Evolutionary conservation across 495 filamentous ascomycete genomes (phyloP).

Genomic region (Podospora bellae-mahoneyi): DNA sequence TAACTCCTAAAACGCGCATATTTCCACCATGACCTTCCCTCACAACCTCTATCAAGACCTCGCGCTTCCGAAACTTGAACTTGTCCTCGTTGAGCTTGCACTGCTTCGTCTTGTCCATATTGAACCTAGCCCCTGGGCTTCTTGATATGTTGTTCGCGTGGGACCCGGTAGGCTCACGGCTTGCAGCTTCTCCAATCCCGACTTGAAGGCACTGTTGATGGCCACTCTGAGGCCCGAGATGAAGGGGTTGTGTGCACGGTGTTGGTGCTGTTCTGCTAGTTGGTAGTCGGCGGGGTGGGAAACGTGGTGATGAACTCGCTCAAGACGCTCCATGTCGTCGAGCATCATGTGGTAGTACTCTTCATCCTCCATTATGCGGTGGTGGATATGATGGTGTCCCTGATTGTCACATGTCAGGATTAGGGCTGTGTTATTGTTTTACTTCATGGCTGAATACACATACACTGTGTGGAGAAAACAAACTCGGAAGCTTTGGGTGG

Average conservation of each 20-base stretch:
- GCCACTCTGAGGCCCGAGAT: constrained; percentile 19
- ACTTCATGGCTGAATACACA: too few species aligned
- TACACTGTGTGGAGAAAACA: too few species aligned
- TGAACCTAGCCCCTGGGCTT: not conserved
- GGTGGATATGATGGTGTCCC: not conserved
- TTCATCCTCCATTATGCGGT: constrained; percentile 28
- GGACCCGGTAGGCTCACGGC: not conserved
- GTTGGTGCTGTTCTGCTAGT: not conserved
- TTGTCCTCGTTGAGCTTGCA: not conserved
- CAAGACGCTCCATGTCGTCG: constrained; percentile 25
- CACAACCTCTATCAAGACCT: not conserved
- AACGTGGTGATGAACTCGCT: constrained; percentile 26
- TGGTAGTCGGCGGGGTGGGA: not conserved
- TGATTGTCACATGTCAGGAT: not conserved
- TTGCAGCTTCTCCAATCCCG: constrained; percentile 8
- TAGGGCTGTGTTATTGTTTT: not conserved
- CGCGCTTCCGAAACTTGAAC: not conserved
- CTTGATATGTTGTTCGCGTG: not conserved
- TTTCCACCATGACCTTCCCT: too few species aligned
- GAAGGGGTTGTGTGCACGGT: constrained; percentile 14
- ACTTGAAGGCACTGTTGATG: constrained; percentile 6
- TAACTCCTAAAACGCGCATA: not conserved
- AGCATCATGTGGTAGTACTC: constrained; percentile 32
- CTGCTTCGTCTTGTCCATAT: not conserved
- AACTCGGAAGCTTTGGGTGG: too few species aligned